These are phyloP conservation scores for Lasiosphaeria hispida DNA, from an alignment of 495 filamentous ascomycete species.

Conservation along the genomic window DNA sequence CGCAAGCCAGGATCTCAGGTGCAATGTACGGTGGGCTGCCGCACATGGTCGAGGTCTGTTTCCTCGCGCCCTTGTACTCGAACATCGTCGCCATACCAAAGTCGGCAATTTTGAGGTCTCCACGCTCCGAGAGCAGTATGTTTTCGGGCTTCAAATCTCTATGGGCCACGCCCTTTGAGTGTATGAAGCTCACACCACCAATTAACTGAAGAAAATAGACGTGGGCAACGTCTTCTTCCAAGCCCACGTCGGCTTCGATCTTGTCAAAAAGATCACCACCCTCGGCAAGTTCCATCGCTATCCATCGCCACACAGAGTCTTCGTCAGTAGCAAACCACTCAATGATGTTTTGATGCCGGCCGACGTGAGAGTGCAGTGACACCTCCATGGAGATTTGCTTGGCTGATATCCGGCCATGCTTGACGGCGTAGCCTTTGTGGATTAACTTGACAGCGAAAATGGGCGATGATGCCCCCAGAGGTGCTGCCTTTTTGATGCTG, in stretches of 20 bases:
- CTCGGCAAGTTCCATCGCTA: slow-evolving; percentile 95
- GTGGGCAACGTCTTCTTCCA: slow-evolving; percentile 88
- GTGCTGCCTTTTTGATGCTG: slow-evolving; percentile 93
- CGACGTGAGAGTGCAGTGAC: slow-evolving; percentile 80
- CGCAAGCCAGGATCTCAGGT: slow-evolving; percentile 74
- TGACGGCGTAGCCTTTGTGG: slow-evolving; percentile 89
- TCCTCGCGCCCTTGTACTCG: slow-evolving; percentile 75
- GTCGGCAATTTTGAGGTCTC: slow-evolving; percentile 92
- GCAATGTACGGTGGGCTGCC: slow-evolving; percentile 97
- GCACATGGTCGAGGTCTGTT: slow-evolving; percentile 82
- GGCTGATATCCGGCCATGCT: slow-evolving; percentile 80
- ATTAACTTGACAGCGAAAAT: slow-evolving; percentile 98
- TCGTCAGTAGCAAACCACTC: slow-evolving; percentile 85
- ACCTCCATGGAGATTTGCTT: slow-evolving; percentile 89
- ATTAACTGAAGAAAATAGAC: slow-evolving; percentile 94
- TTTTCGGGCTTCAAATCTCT: slow-evolving; percentile 92
- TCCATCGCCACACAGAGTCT: slow-evolving; percentile 91
- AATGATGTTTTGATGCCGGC: slow-evolving; percentile 89
- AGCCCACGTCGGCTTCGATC: slow-evolving; percentile 94
- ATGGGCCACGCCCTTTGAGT: slow-evolving; percentile 86
- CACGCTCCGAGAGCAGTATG: slow-evolving; percentile 74
- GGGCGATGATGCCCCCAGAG: slow-evolving; percentile 62
- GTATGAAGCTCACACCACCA: slow-evolving; percentile 88
- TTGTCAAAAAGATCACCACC: slow-evolving; percentile 99
- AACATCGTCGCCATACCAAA: slow-evolving; percentile 96